Base-by-base conservation (phyloP, 2,329 filamentous ascomycete genomes). In the Huntiella decipiens region DNA sequence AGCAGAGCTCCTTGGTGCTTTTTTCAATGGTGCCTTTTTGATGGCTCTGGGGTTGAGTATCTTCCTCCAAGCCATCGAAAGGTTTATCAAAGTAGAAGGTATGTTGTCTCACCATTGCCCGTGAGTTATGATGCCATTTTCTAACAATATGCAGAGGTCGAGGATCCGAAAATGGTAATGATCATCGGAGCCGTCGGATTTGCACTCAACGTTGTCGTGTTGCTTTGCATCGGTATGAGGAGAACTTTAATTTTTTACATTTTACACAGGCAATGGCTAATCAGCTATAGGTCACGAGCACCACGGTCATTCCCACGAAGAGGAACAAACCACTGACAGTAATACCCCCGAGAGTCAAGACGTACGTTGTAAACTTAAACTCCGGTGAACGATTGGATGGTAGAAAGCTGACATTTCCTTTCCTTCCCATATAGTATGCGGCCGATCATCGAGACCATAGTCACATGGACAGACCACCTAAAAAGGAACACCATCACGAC, bases 1-100 rank as follows among this genome's bases (percentile, higher is more conserved):
- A 31, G 79, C 80, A 12, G 71, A 73, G n/a, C 58, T 85, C 1
- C 64, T 87, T 0, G 81, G 81, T 4, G 79, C 79, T 16, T 87
- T 87, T 59, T 87, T 86, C 67, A 87, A 87, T 54, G 81, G 81
- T 11, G 75, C 78, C 1, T 82, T 87, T 49, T 66, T 87, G 1
- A 59, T 85, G 12, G 80, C 78, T 1, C 63, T 87, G 2, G 79
- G 79, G 1, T 59, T 85, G 33, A 83, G 78, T 57, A 82, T 86
- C 43, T 69, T 80, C 32, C 61, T 86, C 2, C 81, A 86, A 55
- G 77, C 80, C 0, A 67, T 86, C 43, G 79, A 86, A 58, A 66
- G 80, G 33, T 83, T 83, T 54, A 65, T 79, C 15, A 62, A 67
- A 3, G 56, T 79, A 3, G 58, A 72, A 50, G 60, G 71, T 74